These are phyloP conservation scores for Ehretia macrophylla DNA, from an alignment of 257 asterid genomes.

Conservation along the genomic window DNA sequence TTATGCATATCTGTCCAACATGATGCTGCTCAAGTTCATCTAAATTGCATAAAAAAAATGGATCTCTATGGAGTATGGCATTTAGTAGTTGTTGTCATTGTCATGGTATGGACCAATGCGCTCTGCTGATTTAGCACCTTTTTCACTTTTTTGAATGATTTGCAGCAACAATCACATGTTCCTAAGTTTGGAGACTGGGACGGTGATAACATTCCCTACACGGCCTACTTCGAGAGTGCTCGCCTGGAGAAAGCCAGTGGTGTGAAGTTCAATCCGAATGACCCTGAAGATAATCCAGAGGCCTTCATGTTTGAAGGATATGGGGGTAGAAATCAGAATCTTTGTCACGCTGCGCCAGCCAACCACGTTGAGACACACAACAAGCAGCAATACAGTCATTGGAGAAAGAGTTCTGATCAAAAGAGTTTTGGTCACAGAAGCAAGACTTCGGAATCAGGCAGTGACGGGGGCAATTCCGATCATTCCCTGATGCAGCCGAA, in stretches of 20 bases:
- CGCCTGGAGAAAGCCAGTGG: constrained; percentile 49
- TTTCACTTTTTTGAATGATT: background rate
- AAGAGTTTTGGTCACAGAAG: constrained; percentile 20
- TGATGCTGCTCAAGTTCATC: too few relatives aligned
- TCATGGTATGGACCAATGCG: too few relatives aligned
- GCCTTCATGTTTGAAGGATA: constrained; percentile 33
- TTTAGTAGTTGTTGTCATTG: too few relatives aligned
- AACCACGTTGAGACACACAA: background rate
- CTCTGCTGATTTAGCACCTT: background rate
- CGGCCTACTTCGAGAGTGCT: constrained; percentile 70
- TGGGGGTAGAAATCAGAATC: constrained; percentile 3
- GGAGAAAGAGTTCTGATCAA: constrained; percentile 23
- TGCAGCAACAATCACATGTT: constrained; percentile 45
- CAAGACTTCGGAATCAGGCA: constrained; percentile 30
- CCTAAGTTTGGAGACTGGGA: constrained; percentile 84
- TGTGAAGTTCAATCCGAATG: constrained; percentile 61
- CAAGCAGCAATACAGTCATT: constrained; percentile 4
- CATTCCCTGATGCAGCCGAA: constrained; percentile 14
- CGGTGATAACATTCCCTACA: constrained; percentile 62
- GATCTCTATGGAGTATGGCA: too few relatives aligned
- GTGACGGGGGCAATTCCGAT: constrained; percentile 24
- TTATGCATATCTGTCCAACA: too few relatives aligned
- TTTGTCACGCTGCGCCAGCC: constrained; percentile 1
- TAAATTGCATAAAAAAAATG: too few relatives aligned
- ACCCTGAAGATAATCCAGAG: constrained; percentile 70